A percentile compares a stretch with the other conserved stretches of the same genome.
These are phyloP conservation scores for Amanita fuliginea DNA, from an alignment of 768 basidiomycete species.

Conservation along the genomic window DNA sequence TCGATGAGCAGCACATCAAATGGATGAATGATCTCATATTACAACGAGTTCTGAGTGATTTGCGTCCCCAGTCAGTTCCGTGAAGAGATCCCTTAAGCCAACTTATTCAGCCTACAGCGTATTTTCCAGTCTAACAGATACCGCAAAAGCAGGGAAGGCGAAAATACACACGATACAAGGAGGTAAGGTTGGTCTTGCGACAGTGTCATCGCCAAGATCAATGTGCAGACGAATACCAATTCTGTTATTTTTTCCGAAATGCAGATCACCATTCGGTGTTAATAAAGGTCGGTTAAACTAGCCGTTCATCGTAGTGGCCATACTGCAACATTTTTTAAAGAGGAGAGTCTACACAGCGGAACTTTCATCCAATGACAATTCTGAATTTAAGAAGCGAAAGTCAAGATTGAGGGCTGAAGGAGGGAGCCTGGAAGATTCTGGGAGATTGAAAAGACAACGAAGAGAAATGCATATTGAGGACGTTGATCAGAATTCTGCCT, in stretches of 20 bases:
- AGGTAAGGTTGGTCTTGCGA: slow-evolving; percentile 32
- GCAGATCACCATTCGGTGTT: slow-evolving; percentile 75
- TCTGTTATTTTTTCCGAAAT: slow-evolving; percentile 82
- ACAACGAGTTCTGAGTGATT: slow-evolving; percentile 70
- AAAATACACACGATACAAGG: slow-evolving; percentile 78
- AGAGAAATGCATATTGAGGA: background rate
- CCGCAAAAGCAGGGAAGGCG: slow-evolving; percentile 32
- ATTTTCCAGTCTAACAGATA: slow-evolving; percentile 56
- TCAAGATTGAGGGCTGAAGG: background rate
- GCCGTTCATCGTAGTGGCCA: background rate
- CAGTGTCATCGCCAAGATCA: background rate
- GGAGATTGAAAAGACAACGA: slow-evolving; percentile 1
- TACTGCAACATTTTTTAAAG: background rate
- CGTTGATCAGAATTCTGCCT: slow-evolving; percentile 1
- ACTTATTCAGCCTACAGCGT: slow-evolving; percentile 29
- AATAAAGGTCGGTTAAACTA: slow-evolving; percentile 51
- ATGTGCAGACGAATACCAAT: slow-evolving; percentile 70
- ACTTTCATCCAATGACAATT: background rate
- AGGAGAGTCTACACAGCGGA: background rate
- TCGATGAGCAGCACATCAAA: slow-evolving; percentile 77
- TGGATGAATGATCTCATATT: slow-evolving; percentile 87
- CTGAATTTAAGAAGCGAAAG: background rate
- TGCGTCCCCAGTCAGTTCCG: slow-evolving; percentile 51
- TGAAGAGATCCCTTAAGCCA: background rate
- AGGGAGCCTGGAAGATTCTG: background rate